Percentiles rank a stretch among this genome's conserved stretches.
These are phyloP conservation scores for Candida easanensis DNA, from an alignment of 805 yeast genomes.

Conservation along the genomic window DNA sequence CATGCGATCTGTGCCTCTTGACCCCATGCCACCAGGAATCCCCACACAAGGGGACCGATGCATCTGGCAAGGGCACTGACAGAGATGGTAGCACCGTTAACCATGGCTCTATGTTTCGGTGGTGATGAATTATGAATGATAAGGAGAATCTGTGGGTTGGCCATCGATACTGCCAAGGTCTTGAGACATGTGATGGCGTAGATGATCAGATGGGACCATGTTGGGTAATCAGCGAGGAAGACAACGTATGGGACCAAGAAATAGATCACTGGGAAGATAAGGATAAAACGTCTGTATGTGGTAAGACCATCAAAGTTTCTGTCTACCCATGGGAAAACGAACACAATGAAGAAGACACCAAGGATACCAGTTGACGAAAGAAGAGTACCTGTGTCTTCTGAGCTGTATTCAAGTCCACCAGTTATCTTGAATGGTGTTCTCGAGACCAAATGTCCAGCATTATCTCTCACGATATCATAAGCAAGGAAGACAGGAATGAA, in stretches of 20 bases:
- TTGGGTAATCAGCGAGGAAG: conserved; percentile 33
- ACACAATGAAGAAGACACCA: conserved; percentile 47
- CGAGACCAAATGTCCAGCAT: conserved; percentile 27
- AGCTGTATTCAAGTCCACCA: conserved; percentile 52
- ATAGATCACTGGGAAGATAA: conserved; percentile 44
- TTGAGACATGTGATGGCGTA: conserved; percentile 31
- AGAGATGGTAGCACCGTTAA: conserved; percentile 57
- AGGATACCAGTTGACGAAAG: conserved; percentile 52
- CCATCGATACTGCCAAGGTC: conserved; percentile 42
- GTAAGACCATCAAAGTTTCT: conserved; percentile 42
- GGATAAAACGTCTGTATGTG: conserved; percentile 40
- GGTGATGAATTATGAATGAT: conserved; percentile 54
- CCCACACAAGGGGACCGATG: conserved; percentile 57
- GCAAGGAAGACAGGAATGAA: conserved; percentile 56
- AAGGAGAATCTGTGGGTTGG: conserved; percentile 51
- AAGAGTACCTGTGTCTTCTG: conserved; percentile 47
- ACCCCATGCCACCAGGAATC: conserved; percentile 40
- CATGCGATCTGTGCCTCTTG: conserved; percentile 30
- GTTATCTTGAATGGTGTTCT: conserved; percentile 45
- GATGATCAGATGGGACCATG: conserved; percentile 11
- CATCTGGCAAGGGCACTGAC: conserved; percentile 54
- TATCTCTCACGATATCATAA: conserved; percentile 28
- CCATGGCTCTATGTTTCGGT: conserved; percentile 52
- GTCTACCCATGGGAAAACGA: conserved; percentile 52
- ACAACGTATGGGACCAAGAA: conserved; percentile 45